Evolutionary conservation across 2,329 filamentous ascomycete genomes (phyloP), one percentile per base, ranked within the genome.

Genomic region (Dothistroma pini): DNA sequence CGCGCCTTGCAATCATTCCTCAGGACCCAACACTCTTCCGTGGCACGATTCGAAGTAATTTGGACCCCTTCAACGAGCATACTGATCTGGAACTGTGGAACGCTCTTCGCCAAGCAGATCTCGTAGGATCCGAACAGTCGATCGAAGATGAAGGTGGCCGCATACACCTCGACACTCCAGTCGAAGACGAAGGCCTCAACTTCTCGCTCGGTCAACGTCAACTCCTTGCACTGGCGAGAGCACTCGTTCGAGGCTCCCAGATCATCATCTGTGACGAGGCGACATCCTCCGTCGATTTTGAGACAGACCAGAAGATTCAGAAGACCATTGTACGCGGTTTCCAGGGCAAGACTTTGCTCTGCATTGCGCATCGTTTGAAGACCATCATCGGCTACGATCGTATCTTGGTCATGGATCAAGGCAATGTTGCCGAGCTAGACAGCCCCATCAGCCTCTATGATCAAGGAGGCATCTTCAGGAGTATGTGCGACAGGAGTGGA

Each of bases 241-340:
- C 95, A 0, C 84, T 99, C 2, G 93, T 97, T 4, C 87, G 93
- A 41, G 86, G 88, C 49, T 89, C 88, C 0, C 91, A 89, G 69
- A 97, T 97, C 76, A 97, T 97, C 69, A 88, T 99, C 54, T 97
- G 93, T 76, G 95, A 99, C 79, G 95, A 99, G 76, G 95, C 95
- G 0, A 99, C 95, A 0, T 91, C 88, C 1, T 90, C 86, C 0
- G 93, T 97, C 8, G 93, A 97, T 75, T 95, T 97, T 81, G 93
- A 97, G 73, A 97, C 93, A 2, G 95, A 99, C 73, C 89, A 91
- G 76, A 96, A 95, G 83, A 96, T 97, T 73, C 93, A 97, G 76
- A 80, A 81, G 58, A 96, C 93, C 3, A 97, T 97, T 76, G 88
- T 90, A 0, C 83, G 84, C 0, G 93, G 88, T 0, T 97, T 97